phyloP scores from a whole-genome alignment of 768 basidiomycete genomes.

The Boletellus ananas region DNA sequence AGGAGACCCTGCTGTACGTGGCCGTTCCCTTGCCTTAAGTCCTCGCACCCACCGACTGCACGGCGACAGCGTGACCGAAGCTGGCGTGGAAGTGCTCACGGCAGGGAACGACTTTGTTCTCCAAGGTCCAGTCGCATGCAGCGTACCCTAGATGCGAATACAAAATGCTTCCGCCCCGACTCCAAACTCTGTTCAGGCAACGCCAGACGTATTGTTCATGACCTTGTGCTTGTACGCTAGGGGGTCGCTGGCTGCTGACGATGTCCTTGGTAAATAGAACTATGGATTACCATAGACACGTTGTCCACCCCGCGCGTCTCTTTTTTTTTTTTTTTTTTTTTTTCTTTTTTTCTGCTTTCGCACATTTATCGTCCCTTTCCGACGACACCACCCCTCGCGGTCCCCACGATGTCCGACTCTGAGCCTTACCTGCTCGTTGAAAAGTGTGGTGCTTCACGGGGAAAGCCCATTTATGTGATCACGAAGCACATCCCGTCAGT shows the following conservation, averaged over 20 bases:
- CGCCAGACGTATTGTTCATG: too few relatives aligned
- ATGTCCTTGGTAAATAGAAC: constrained; percentile 27
- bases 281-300: constrained; percentile 21
- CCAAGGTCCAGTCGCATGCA: constrained; percentile 17
- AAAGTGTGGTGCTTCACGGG: constrained; percentile 40
- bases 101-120: constrained; percentile 39
- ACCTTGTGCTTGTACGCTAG: constrained; percentile 17
- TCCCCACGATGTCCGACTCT: constrained; percentile 21
- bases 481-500: constrained; percentile 42
- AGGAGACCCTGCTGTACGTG: constrained; percentile 91
- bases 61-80: constrained; percentile 75
- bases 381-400: constrained; percentile 8
- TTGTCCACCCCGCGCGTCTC: constrained; percentile 21
- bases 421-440: constrained; percentile 39
- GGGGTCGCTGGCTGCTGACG: constrained; percentile 23
- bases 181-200: constrained; percentile 15
- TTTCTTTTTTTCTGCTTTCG: constrained; percentile 10
- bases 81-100: constrained; percentile 85
- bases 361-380: constrained; percentile 11
- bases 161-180: constrained; percentile 21
- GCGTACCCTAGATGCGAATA: constrained; percentile 23
- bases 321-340: constrained; percentile 1
- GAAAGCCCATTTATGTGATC: constrained; percentile 41
- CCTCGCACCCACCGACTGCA: constrained; percentile 12
- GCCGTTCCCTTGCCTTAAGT: constrained; percentile 1